These are phyloP conservation scores for Primulina tabacum DNA, from an alignment of 257 asterid species.

Conservation along the genomic window DNA sequence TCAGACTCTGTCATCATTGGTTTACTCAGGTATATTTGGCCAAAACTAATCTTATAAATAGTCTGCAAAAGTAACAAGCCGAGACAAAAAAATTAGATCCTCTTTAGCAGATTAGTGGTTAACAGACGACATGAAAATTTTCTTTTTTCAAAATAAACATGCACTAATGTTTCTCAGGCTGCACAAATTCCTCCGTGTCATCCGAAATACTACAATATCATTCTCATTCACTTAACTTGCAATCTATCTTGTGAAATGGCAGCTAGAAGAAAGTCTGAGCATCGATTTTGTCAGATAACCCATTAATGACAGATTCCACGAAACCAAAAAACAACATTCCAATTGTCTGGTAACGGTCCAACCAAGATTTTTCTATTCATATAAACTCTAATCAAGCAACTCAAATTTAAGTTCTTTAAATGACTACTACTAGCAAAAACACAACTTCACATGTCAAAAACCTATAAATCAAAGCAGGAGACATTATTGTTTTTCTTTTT, in stretches of 20 bases:
- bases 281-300: too few relatives aligned
- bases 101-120: neutral
- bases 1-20: conserved; percentile 99
- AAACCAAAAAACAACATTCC: too few relatives aligned
- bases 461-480: neutral
- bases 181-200: neutral
- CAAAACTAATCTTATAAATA: conserved; percentile 81
- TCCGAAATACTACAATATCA: neutral
- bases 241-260: neutral
- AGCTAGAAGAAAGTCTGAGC: neutral
- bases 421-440: neutral
- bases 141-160: neutral
- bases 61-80: conserved; percentile 53
- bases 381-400: too few relatives aligned
- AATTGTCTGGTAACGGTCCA: too few relatives aligned
- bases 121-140: neutral
- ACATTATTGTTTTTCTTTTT: neutral
- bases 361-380: neutral
- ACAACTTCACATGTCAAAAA: neutral
- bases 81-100: conserved; percentile 16
- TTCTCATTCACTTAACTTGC: neutral
- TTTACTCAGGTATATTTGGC: conserved; percentile 94
- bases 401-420: neutral
- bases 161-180: too few relatives aligned
- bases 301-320: too few relatives aligned